Evolutionary conservation across 225 moss, liverwort and hornwort genomes (phyloP), one percentile per base, ranked within the genome.

Genomic region (Thuidium tamariscinum): DNA sequence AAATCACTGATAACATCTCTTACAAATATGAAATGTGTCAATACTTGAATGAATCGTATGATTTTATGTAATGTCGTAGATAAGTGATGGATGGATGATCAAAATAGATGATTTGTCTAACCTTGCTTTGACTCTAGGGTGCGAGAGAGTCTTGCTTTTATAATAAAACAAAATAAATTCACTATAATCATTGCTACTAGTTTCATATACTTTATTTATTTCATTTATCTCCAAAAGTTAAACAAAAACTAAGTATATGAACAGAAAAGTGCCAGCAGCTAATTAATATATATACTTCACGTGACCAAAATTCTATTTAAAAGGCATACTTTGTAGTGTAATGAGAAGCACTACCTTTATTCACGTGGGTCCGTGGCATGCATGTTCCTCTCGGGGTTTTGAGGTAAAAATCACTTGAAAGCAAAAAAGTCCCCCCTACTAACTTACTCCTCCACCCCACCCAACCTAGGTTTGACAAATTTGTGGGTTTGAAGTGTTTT

Each of bases 11-110:
- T 3, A 22, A 12, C 22, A 22, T n/a, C 1, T 52, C 5, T 22
- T 1, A 5, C 1, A 51, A 75, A 75, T n/a, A 36, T 9, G 1
- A 23, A 5, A 22, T 3, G 0, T 23, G 1, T 8, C 5, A 23
- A 23, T n/a, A n/a, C 14, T 23, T 9, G 9, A 1, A n/a, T 54
- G 23, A 23, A 15, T 1, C 1, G 23, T 15, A n/a, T 0, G 52
- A 23, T 14, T n/a, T 23, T 13, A 22, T 23, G 2, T 52, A 7
- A 34, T 14, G 13, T 22, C 23, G 14, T 23, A 2, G 8, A 74
- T 74, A 22, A 52, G 3, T 36, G 9, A n/a, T 8, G 23, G 0
- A 23, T 75, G 14, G n/a, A 54, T 52, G 8, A n/a, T n/a, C 9
- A 9, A n/a, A 52, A n/a, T 52, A 2, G 1, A 11, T 14, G 2